A percentile compares a stretch with the other conserved stretches of the same genome.
Conservation (phyloP, 768 basidiomycete genomes). For the Terana coerulea region DNA sequence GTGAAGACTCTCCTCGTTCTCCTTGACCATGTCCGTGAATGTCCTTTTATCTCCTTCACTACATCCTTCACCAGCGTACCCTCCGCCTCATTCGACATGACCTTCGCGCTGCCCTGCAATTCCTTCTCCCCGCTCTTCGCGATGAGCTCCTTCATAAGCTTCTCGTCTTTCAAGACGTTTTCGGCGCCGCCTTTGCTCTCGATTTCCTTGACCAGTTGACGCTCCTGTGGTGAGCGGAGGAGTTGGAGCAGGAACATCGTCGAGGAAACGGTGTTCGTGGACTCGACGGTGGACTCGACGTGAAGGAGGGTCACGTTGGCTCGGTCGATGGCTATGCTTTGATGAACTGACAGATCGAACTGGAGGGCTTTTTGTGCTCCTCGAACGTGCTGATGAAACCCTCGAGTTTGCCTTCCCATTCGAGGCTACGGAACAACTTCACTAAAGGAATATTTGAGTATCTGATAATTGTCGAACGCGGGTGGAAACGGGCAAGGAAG, state of each 20-base stretch:
- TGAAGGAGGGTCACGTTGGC: conserved; percentile 1
- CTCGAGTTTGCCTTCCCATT: conserved; percentile 10
- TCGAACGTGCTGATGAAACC: conserved; percentile 7
- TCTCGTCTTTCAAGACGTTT: conserved; percentile 5
- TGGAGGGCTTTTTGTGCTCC: conserved; percentile 10
- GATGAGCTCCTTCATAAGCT: conserved; percentile 6
- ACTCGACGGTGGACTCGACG: not conserved
- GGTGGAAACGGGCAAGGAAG: no score
- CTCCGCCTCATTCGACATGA: not conserved
- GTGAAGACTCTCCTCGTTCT: conserved; percentile 7
- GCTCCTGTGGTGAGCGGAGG: conserved; percentile 13
- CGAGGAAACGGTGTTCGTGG: not conserved
- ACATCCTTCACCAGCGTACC: not conserved
- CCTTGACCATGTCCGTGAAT: not conserved
- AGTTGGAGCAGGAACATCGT: conserved; percentile 9
- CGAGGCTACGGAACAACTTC: conserved; percentile 8
- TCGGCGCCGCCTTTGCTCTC: conserved; percentile 5
- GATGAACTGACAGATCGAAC: conserved; percentile 5
- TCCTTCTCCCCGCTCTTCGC: not conserved
- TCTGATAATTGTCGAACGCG: no score
- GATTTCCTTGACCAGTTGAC: conserved; percentile 11
- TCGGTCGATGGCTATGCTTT: not conserved
- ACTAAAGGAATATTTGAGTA: not conserved
- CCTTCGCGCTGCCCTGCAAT: not conserved
- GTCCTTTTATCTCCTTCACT: not conserved